These are phyloP conservation scores for Boletus edulis DNA, from an alignment of 768 basidiomycete genomes.

Conservation along the genomic window DNA sequence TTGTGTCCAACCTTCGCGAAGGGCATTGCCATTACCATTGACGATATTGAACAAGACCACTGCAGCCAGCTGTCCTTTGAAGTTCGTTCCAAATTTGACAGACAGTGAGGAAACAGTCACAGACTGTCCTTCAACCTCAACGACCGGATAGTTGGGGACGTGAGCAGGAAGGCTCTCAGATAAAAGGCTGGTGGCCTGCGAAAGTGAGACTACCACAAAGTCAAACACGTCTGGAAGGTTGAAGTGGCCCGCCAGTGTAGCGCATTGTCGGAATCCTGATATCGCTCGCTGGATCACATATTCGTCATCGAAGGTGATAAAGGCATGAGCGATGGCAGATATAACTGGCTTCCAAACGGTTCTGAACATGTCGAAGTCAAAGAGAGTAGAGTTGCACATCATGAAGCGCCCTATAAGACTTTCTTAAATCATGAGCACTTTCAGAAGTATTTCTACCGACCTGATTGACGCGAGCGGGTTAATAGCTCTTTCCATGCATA, in stretches of 20 bases:
- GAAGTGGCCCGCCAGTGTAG: constrained; percentile 88
- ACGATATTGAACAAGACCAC: constrained; percentile 98
- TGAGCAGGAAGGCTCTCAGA: constrained; percentile 67
- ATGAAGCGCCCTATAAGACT: constrained; percentile 52
- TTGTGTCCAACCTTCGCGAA: constrained; percentile 94
- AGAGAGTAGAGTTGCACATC: constrained; percentile 73
- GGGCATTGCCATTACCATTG: constrained; percentile 90
- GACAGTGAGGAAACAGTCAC: constrained; percentile 91
- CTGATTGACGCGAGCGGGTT: constrained; percentile 74
- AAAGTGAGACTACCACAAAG: constrained; percentile 89
- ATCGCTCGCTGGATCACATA: constrained; percentile 94
- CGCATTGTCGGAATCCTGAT: constrained; percentile 95
- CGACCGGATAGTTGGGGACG: constrained; percentile 81
- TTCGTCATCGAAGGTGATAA: constrained; percentile 95
- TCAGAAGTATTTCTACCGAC: constrained; percentile 38
- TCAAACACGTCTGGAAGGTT: constrained; percentile 94
- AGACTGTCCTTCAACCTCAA: constrained; percentile 86
- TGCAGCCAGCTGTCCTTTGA: constrained; percentile 93
- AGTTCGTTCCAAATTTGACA: constrained; percentile 91
- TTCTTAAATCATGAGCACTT: constrained; percentile 24
- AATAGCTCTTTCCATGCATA: constrained; percentile 98
- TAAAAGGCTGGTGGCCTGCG: constrained; percentile 86
- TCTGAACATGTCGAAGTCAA: constrained; percentile 93
- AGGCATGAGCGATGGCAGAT: constrained; percentile 93
- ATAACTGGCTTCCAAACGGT: constrained; percentile 91